Evolutionary conservation across 495 filamentous ascomycete genomes (phyloP), one percentile per base, ranked within the genome.

Genomic region (Elasticomyces elasticus): DNA sequence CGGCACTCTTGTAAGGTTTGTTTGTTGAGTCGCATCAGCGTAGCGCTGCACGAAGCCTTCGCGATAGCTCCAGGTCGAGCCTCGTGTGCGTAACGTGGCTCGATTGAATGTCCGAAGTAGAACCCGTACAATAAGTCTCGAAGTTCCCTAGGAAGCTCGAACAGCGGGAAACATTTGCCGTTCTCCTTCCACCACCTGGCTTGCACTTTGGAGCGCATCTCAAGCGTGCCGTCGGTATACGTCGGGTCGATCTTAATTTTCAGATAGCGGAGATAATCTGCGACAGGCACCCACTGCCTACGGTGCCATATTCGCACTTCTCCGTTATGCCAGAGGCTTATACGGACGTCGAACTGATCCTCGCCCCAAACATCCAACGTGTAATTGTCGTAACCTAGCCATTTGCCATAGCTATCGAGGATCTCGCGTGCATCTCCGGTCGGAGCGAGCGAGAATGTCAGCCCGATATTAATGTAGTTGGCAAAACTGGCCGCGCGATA

Each of bases 91-190:
- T 49, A 44, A 42, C 53, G 60, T 20, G 60, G 55, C 24, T 62
- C 46, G 35, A 58, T 52, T 26, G 30, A 23, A 20, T 10, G 17
- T 13, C 54, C 58, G 11, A 59, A 25, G 35, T 49, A 42, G 22
- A 33, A 48, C 5, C 1, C 35, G 40, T 62, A 64, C 37, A 64
- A 56, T 1, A 47, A 0, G 11, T 64, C 45, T 15, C 62, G 59
- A 12, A 62, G 23, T 24, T 62, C 62, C 7, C 24, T 1, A 1
- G 62, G 59, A 1, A 62, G 55, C 5, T 53, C 31, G 11, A 62
- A 25, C 15, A 64, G 30, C 5, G 7, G 47, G 45, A 64, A 64
- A 4, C 10, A 13, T 48, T 50, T 55, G 9, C 49, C 31, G 27
- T 58, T 64, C 15, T 7, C n/a, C 7, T 17, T 24, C 61, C 61